Evolutionary conservation across 768 basidiomycete species (phyloP), one percentile per base, ranked within the genome.

Genomic region (Leccinum subgranulosum): DNA sequence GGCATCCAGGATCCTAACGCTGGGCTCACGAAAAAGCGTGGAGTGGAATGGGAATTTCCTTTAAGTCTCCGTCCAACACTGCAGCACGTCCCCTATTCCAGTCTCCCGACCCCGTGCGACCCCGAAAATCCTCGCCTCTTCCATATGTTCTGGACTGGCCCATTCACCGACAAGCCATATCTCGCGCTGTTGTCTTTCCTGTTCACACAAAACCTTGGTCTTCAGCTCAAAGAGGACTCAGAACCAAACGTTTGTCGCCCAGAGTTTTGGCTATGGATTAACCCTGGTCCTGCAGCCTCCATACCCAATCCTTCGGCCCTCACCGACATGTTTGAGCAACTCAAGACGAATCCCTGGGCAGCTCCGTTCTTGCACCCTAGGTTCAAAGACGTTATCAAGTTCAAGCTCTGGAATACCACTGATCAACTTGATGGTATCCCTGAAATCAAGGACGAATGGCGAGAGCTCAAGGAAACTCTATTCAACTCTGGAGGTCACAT

Each of bases 61-160:
- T 59, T 82, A 27, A 53, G 66, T n/a, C 75, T 86, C 21, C 79
- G 81, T 34, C 70, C 78, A 7, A 77, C 84, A 5, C 70, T 81
- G 14, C 72, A 76, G 31, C 84, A 90, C 65, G 75, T 75, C 41
- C 80, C 87, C 0, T 81, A 83, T 62, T 79, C 84, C 21, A 80
- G 81, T 54, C 79, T 84, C 41, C 70, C 81, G 3, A 70, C 76
- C 1, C 79, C 86, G 1, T 99, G 97, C 73, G 92, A 97, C 66
- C 81, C 87, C 0, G 87, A 92, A 62, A 85, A 88, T 65, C 89
- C 94, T 6, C 84, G 90, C 34, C 75, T 98, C 31, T 98, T 96
- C 79, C 97, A 99, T 74, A 97, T 98, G 87, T 99, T 97, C 78
- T 98, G 97, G 96, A 92, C 95, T 2, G 96, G 97, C 0, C 88